phyloP scores from a whole-genome alignment of 2,329 filamentous ascomycete genomes.

The Colletotrichum nymphaeae region DNA sequence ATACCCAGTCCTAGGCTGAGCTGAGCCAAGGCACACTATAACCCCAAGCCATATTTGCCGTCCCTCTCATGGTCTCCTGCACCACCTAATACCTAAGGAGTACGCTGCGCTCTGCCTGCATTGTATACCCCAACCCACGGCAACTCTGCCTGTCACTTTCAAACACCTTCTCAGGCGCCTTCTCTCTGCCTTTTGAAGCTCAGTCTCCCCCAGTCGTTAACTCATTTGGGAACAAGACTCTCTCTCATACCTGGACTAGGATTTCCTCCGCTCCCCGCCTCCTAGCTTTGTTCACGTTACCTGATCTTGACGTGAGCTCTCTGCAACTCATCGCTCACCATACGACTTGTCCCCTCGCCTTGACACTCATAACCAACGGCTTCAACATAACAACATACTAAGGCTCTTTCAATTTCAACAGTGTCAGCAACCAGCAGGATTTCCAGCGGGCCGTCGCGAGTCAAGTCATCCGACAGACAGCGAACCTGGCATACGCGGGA shows the following conservation, averaged over 20 bases:
- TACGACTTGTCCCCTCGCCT: background rate
- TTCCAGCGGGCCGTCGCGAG: slow-evolving; percentile 34
- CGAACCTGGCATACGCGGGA: slow-evolving; percentile 26
- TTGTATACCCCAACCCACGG: background rate
- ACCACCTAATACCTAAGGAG: background rate
- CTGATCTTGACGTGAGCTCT: background rate
- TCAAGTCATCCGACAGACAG: slow-evolving; percentile 33
- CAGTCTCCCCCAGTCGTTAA: background rate
- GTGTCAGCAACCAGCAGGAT: slow-evolving; percentile 11
- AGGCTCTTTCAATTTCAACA: background rate
- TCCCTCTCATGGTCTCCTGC: background rate
- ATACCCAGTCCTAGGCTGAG: slow-evolving; percentile 3
- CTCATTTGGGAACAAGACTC: background rate
- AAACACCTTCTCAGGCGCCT: background rate
- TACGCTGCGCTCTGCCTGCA: background rate
- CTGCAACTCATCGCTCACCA: background rate
- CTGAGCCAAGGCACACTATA: slow-evolving; percentile 1
- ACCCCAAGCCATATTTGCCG: background rate
- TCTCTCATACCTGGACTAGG: background rate
- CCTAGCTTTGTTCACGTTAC: background rate
- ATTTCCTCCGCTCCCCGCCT: background rate
- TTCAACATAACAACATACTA: background rate
- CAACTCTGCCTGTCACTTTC: background rate
- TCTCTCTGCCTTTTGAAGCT: background rate
- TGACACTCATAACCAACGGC: background rate